Evolutionary conservation across 345 rosid species (phyloP).

Genomic region (Noccaea caerulescens): DNA sequence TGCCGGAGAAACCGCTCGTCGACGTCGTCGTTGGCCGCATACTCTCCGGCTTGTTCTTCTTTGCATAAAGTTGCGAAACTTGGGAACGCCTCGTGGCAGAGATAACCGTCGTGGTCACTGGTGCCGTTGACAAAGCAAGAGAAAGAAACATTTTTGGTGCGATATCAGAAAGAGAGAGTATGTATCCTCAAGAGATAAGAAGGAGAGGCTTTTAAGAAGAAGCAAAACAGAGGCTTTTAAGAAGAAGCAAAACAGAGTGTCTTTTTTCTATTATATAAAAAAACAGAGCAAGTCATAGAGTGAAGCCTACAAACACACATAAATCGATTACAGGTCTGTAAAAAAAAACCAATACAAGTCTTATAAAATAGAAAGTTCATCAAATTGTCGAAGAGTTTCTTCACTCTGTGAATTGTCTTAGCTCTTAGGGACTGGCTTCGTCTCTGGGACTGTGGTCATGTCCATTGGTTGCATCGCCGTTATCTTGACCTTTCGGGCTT

Average conservation of each 20-base stretch:
- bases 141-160: constrained; percentile 33
- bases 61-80: constrained; percentile 16
- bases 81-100: constrained; percentile 28
- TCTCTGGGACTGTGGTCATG: constrained; percentile 35
- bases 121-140: constrained; percentile 28
- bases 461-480: constrained; percentile 54
- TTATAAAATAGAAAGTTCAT: not conserved
- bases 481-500: constrained; percentile 49
- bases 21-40: constrained; percentile 26
- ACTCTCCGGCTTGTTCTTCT: constrained; percentile 34
- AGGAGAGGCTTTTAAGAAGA: not conserved
- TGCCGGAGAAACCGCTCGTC: constrained; percentile 50
- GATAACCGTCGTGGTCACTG: constrained; percentile 10
- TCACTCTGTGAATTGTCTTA: constrained; percentile 10
- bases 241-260: not conserved
- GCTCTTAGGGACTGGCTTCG: constrained; percentile 28
- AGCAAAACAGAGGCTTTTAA: not conserved
- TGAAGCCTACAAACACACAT: not conserved
- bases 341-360: constrained; percentile 2
- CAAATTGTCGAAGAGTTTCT: constrained; percentile 7
- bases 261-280: not conserved
- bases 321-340: not conserved
- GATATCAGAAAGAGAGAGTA: not conserved
- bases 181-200: not conserved
- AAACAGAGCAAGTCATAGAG: constrained; percentile 9